Evolutionary conservation across 1,284 basidiomycete species (phyloP), one percentile per base, ranked within the genome.

Genomic region (Cerioporus squamosus): DNA sequence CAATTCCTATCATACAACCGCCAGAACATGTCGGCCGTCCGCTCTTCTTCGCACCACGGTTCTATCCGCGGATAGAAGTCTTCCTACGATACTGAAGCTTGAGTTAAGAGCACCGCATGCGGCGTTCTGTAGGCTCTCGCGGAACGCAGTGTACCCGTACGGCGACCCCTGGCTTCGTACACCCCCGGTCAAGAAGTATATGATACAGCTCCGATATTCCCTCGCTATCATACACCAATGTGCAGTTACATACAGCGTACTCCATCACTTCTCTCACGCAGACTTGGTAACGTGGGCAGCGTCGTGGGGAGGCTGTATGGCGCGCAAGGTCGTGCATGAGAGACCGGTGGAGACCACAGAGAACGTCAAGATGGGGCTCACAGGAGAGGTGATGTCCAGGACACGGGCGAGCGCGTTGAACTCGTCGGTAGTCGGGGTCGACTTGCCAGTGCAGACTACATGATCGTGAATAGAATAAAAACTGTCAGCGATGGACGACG

Each of bases 381-480:
- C 81, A 17, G 72, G 23, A 12, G 64, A 59, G 22, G 70, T 75
- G 67, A 88, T 80, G 46, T 69, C 74, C 40, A 88, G 75, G 8
- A 68, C 80, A 0, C 20, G 24, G 0, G 84, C 82, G 60, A 89
- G 78, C 18, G 73, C 72, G 55, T 76, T 70, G 72, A 86, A 88
- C 70, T 89, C 86, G 0, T 64, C 68, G 6, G 72, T 63, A 17
- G 81, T 85, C 14, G 87, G 80, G 53, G 68, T 77, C 2, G 26
- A 44, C 4, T 48, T 67, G 17, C 81, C 84, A 10, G 79, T 80
- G 75, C 84, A 80, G 66, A 88, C 87, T 89, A 53, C 22, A 31
- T 36, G 20, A 12, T 40, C 9, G 20, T 24, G 14, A 18, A 36
- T 4, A 17, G 23, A 17, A n/a, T 3, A 17, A 38, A 23, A 1